phyloP scores from a whole-genome alignment of 495 filamentous ascomycete species.

The Podospora bellae-mahoneyi region DNA sequence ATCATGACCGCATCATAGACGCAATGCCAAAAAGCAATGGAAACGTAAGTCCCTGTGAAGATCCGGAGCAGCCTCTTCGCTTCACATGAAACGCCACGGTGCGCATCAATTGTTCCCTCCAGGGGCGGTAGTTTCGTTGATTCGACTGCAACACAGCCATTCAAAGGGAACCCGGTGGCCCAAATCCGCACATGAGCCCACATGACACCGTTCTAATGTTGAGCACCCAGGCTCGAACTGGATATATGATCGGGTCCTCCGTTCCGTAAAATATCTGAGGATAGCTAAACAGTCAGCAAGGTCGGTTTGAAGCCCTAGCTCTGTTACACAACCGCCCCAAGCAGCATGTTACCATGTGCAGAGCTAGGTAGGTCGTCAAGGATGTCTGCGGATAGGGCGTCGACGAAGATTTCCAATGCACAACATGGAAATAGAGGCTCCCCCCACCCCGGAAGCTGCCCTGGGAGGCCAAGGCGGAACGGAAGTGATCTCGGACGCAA shows the following conservation, averaged over 20 bases:
- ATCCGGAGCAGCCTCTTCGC: not conserved
- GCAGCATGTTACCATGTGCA: not conserved
- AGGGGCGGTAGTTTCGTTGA: not conserved
- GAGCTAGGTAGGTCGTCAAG: not conserved
- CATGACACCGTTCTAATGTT: not conserved
- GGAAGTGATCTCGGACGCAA: slow-evolving; percentile 11
- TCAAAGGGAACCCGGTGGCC: not conserved
- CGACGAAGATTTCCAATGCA: not conserved
- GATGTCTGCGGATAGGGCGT: slow-evolving; percentile 1
- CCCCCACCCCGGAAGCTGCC: slow-evolving; percentile 15
- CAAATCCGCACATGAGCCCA: not conserved
- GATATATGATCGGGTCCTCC: not conserved
- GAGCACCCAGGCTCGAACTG: not conserved
- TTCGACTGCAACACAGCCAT: not conserved
- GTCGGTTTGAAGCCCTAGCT: not conserved
- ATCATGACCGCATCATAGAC: not conserved
- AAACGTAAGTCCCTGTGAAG: not conserved
- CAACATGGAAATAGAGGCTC: not conserved
- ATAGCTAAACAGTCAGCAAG: not conserved
- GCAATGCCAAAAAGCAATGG: not conserved
- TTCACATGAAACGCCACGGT: not conserved
- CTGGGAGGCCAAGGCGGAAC: slow-evolving; percentile 11
- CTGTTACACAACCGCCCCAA: not conserved
- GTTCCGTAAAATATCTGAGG: not conserved
- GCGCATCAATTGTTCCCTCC: not conserved